phyloP scores from a whole-genome alignment of 2,329 filamentous ascomycete genomes.

The Colletotrichum horii region DNA sequence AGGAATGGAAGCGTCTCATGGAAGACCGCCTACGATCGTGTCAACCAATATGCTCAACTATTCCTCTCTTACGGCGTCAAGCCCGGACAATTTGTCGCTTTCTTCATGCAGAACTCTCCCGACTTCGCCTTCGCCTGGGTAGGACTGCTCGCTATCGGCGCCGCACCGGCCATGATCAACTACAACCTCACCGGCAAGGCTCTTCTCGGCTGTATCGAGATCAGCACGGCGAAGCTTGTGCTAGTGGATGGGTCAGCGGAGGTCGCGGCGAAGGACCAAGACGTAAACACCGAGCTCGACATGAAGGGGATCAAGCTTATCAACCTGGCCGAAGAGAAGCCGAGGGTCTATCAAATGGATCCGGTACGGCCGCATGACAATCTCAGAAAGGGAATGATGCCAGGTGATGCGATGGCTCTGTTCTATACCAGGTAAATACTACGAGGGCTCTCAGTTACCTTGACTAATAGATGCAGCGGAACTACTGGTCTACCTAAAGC shows the following conservation, averaged over 20 bases:
- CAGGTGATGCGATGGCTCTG: constrained; percentile 62
- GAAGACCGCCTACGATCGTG: constrained; percentile 57
- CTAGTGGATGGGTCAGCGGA: constrained; percentile 62
- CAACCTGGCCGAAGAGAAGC: constrained; percentile 42
- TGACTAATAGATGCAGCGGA: constrained; percentile 48
- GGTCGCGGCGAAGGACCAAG: constrained; percentile 62
- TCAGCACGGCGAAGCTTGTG: constrained; percentile 60
- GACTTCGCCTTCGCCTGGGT: constrained; percentile 73
- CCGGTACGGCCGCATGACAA: constrained; percentile 59
- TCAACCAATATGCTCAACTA: constrained; percentile 66
- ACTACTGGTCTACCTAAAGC: constrained; percentile 81
- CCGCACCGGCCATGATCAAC: constrained; percentile 74
- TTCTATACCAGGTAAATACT: constrained; percentile 64
- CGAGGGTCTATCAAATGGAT: constrained; percentile 48
- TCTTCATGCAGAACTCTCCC: constrained; percentile 71
- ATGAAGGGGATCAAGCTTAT: constrained; percentile 58
- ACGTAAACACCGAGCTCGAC: constrained; percentile 57
- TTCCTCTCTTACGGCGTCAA: constrained; percentile 63
- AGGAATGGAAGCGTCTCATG: constrained; percentile 65
- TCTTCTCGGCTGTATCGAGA: constrained; percentile 67
- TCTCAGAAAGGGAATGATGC: constrained; percentile 56
- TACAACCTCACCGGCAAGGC: constrained; percentile 69
- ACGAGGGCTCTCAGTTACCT: rapidly evolving
- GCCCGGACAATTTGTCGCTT: constrained; percentile 64
- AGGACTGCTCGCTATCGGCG: constrained; percentile 68